These are phyloP conservation scores for Crithidia bombi DNA, from an alignment of 208 protist genomes.

Conservation along the genomic window DNA sequence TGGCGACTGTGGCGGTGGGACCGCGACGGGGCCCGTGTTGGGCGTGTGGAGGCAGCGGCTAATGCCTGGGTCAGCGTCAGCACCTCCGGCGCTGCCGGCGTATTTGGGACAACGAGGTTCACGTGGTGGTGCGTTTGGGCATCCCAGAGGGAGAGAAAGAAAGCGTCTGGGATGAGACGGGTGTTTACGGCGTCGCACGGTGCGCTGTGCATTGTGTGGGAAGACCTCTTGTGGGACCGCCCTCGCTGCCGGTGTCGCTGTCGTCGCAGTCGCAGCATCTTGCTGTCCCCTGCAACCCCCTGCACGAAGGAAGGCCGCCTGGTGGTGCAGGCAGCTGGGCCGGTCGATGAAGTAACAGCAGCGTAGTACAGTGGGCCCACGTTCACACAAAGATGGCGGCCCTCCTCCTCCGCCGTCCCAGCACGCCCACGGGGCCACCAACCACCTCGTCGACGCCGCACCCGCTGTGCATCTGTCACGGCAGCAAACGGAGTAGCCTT, in stretches of 20 bases:
- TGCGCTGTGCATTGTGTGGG: no score
- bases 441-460: background rate
- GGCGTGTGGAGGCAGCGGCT: background rate
- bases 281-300: background rate
- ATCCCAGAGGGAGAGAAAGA: constrained; percentile 64
- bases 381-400: constrained; percentile 21
- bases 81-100: constrained; percentile 11
- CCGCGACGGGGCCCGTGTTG: background rate
- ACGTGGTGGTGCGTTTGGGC: constrained; percentile 47
- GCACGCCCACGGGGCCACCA: background rate
- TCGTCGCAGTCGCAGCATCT: background rate
- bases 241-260: background rate
- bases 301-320: no score
- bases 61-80: constrained; percentile 7
- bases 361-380: constrained; percentile 30
- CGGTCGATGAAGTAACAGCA: background rate
- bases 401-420: background rate
- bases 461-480: background rate
- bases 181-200: background rate
- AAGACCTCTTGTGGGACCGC: no score
- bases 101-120: constrained; percentile 61
- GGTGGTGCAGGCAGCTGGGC: no score
- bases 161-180: constrained; percentile 46
- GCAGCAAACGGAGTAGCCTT: constrained; percentile 5
- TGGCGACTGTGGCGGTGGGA: background rate